phyloP scores from a whole-genome alignment of 805 yeast species.

The Ogataea methanolica region DNA sequence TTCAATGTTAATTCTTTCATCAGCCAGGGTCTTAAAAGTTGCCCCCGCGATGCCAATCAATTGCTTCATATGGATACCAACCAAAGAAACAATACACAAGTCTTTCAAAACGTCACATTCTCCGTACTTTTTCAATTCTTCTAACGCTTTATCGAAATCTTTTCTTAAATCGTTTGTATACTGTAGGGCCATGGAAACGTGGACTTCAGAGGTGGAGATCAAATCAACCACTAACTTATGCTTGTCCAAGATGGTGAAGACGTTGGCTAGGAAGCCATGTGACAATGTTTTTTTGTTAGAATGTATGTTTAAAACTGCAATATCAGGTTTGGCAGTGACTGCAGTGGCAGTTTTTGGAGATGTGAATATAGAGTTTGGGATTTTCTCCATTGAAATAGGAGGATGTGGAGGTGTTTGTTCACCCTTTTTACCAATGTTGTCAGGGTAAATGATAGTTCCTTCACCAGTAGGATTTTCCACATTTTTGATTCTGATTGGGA shows the following conservation, averaged over 20 bases:
- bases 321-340: conserved; percentile 89
- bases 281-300: conserved; percentile 89
- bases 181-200: conserved; percentile 96
- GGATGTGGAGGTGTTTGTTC: conserved; percentile 94
- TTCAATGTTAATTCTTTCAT: conserved; percentile 87
- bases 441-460: conserved; percentile 94
- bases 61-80: conserved; percentile 96
- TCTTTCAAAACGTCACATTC: conserved; percentile 82
- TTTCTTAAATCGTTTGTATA: conserved; percentile 56
- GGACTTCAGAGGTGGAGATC: conserved; percentile 96
- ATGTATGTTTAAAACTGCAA: conserved; percentile 88
- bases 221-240: conserved; percentile 87
- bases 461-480: conserved; percentile 90
- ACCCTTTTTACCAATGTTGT: conserved; percentile 78
- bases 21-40: conserved; percentile 92
- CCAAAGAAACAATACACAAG: conserved; percentile 89
- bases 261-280: conserved; percentile 91
- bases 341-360: conserved; percentile 82
- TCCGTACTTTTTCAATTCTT: conserved; percentile 77
- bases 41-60: conserved; percentile 95
- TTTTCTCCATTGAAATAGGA: conserved; percentile 64
- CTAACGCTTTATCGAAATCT: conserved; percentile 65
- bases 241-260: conserved; percentile 80
- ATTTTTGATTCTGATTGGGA: conserved; percentile 94
- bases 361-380: conserved; percentile 35